Percentiles rank a stretch among this genome's conserved stretches.
Evolutionary conservation across 2,329 filamentous ascomycete genomes (phyloP).

Genomic region (Aulographum hederae): DNA sequence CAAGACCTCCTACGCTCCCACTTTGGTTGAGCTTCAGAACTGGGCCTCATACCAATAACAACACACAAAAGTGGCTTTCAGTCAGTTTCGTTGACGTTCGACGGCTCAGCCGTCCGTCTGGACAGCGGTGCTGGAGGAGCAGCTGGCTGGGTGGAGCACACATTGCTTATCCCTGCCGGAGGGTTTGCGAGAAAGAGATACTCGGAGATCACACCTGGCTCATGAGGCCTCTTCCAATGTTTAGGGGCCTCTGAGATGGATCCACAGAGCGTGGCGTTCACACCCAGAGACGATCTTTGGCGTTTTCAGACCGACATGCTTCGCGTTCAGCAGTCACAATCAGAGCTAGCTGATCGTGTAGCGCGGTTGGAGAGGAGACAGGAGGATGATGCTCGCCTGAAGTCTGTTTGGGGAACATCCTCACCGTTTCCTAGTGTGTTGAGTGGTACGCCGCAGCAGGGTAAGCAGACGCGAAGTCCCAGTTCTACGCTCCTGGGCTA

Average conservation of each 20-base stretch:
- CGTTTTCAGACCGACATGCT: slow-evolving; percentile 43
- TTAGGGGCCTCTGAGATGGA: slow-evolving; percentile 29
- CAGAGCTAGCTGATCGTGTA: slow-evolving; percentile 42
- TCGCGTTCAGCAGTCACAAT: slow-evolving; percentile 39
- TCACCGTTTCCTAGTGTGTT: slow-evolving; percentile 82
- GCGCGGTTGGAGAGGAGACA: slow-evolving; percentile 41
- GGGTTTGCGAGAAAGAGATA: too few relatives aligned
- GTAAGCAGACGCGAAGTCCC: slow-evolving; percentile 30
- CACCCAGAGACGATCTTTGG: slow-evolving; percentile 47
- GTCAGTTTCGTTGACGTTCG: too few relatives aligned
- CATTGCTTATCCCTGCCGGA: too few relatives aligned
- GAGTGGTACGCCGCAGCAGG: slow-evolving; percentile 70
- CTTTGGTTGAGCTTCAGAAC: too few relatives aligned
- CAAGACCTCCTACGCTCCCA: too few relatives aligned
- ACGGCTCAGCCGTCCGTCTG: too few relatives aligned
- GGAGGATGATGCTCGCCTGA: slow-evolving; percentile 46
- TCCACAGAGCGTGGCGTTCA: slow-evolving; percentile 42
- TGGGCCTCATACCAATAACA: too few relatives aligned
- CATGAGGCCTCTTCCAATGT: not conserved
- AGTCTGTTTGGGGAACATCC: slow-evolving; percentile 70
- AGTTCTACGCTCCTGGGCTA: not conserved
- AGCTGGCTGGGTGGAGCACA: too few relatives aligned
- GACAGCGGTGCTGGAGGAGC: too few relatives aligned
- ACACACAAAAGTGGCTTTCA: too few relatives aligned
- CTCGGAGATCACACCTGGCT: not conserved